Evolutionary conservation across 495 filamentous ascomycete genomes (phyloP).

Genomic region (Penicillium turbatum): DNA sequence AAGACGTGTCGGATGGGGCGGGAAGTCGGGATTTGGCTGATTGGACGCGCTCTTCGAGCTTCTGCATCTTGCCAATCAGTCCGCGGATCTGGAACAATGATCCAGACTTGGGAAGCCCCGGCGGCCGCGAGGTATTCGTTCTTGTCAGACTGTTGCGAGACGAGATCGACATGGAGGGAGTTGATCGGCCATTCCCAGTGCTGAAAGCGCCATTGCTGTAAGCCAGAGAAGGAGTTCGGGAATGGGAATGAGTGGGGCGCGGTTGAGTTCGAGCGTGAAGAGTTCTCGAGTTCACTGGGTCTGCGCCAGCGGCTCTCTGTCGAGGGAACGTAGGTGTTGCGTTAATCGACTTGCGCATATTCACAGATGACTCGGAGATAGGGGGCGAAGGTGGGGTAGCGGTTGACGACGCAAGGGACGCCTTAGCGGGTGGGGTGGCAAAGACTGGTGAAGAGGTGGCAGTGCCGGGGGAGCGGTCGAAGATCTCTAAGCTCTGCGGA

Average conservation of each 20-base stretch:
- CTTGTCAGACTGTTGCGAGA: conserved; percentile 38
- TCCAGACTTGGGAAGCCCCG: conserved; percentile 65
- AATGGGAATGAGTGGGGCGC: conserved; percentile 45
- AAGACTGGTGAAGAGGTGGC: conserved; percentile 70
- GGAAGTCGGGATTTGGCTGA: conserved; percentile 91
- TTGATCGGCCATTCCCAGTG: conserved; percentile 40
- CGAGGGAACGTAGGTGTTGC: conserved; percentile 39
- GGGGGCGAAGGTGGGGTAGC: conserved; percentile 68
- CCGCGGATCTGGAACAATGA: conserved; percentile 90
- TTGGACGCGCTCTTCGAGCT: conserved; percentile 87
- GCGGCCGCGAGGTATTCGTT: conserved; percentile 24
- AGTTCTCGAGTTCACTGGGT: conserved; percentile 34
- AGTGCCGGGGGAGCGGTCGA: conserved; percentile 54
- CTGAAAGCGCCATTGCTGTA: conserved; percentile 39
- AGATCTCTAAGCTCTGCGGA: conserved; percentile 51
- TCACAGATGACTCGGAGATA: conserved; percentile 48
- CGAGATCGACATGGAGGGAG: conserved; percentile 36
- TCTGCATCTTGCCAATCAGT: conserved; percentile 94
- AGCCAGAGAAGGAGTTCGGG: conserved; percentile 52
- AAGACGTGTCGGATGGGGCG: conserved; percentile 70
- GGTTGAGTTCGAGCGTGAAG: conserved; percentile 41
- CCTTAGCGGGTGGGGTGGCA: conserved; percentile 65
- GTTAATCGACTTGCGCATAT: conserved; percentile 40
- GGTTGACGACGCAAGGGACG: conserved; percentile 68
- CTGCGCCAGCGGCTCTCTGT: conserved; percentile 34